Evolutionary conservation across 2,329 filamentous ascomycete genomes (phyloP).

Genomic region (Exophiala sp.): DNA sequence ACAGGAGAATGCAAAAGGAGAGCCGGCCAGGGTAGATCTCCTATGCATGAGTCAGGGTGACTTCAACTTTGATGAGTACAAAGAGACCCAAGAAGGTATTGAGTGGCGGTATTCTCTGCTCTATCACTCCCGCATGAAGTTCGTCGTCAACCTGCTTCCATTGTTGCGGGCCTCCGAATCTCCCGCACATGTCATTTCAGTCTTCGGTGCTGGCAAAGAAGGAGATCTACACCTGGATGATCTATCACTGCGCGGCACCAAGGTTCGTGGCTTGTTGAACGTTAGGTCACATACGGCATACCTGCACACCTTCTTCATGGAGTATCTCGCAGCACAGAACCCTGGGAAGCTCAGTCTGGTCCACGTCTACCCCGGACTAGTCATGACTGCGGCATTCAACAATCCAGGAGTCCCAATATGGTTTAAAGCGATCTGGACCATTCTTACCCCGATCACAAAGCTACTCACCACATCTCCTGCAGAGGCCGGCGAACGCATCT

Average conservation of each 20-base stretch:
- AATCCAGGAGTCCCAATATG: conserved; percentile 4
- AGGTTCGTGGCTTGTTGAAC: neutral
- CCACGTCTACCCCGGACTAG: conserved; percentile 1
- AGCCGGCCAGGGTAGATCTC: conserved; percentile 44
- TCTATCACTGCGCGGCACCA: conserved; percentile 6
- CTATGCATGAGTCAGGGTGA: conserved; percentile 54
- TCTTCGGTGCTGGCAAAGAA: conserved; percentile 10
- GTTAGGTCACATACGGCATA: conserved; percentile 1
- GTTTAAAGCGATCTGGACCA: neutral
- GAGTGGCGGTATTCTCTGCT: conserved; percentile 13
- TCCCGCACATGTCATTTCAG: conserved; percentile 7
- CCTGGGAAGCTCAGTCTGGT: conserved; percentile 2
- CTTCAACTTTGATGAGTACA: conserved; percentile 30
- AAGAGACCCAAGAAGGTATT: conserved; percentile 5
- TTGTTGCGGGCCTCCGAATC: conserved; percentile 1
- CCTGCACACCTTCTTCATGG: conserved; percentile 10
- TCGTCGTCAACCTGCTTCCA: conserved; percentile 9
- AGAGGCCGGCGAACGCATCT: neutral
- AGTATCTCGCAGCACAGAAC: neutral
- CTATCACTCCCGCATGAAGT: conserved; percentile 12
- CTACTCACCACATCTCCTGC: neutral
- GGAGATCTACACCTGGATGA: conserved; percentile 5
- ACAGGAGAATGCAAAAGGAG: conserved; percentile 28
- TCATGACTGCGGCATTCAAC: conserved; percentile 2
- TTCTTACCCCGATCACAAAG: neutral